phyloP scores from a whole-genome alignment of 2,329 filamentous ascomycete species.

The Ophiosphaerella herpotricha region DNA sequence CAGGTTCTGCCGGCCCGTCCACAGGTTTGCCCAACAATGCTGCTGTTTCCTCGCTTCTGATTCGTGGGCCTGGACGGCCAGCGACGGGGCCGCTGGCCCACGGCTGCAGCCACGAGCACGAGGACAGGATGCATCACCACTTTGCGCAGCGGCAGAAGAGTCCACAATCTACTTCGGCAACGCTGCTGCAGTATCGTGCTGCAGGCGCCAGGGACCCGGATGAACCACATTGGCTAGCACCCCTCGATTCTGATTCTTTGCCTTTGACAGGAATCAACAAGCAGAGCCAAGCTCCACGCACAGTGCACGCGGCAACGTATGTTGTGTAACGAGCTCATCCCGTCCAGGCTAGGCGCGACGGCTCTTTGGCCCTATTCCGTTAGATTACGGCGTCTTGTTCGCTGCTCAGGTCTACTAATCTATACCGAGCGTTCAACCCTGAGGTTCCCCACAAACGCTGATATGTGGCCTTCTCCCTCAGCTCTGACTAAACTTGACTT shows the following conservation, averaged over 20 bases:
- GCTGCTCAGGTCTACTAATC: constrained; percentile 5
- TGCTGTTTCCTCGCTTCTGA: constrained; percentile 14
- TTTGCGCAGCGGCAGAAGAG: constrained; percentile 33
- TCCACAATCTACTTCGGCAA: constrained; percentile 26
- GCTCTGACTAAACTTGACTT: constrained; percentile 9
- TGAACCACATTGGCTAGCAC: constrained; percentile 26
- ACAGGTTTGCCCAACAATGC: constrained; percentile 18
- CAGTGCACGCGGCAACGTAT: constrained; percentile 12
- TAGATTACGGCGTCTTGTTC: neutral
- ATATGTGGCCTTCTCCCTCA: constrained; percentile 14
- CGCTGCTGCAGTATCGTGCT: constrained; percentile 9
- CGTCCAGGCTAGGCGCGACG: constrained; percentile 6
- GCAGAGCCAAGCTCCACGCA: constrained; percentile 9
- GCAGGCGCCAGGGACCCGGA: constrained; percentile 18
- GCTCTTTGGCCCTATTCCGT: constrained; percentile 4
- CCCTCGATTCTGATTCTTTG: constrained; percentile 7
- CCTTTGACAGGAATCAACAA: neutral
- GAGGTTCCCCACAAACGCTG: constrained; percentile 22
- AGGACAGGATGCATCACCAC: constrained; percentile 24
- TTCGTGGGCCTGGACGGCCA: constrained; percentile 27
- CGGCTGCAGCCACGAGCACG: constrained; percentile 21
- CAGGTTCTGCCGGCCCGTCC: constrained; percentile 29
- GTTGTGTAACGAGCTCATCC: constrained; percentile 11
- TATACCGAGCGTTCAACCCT: constrained; percentile 3
- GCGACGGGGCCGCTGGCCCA: constrained; percentile 19